A percentile compares a stretch with the other conserved stretches of the same genome.
Conservation (phyloP, 1,139 yeast genomes). For the Ogataea hybrid region DNA sequence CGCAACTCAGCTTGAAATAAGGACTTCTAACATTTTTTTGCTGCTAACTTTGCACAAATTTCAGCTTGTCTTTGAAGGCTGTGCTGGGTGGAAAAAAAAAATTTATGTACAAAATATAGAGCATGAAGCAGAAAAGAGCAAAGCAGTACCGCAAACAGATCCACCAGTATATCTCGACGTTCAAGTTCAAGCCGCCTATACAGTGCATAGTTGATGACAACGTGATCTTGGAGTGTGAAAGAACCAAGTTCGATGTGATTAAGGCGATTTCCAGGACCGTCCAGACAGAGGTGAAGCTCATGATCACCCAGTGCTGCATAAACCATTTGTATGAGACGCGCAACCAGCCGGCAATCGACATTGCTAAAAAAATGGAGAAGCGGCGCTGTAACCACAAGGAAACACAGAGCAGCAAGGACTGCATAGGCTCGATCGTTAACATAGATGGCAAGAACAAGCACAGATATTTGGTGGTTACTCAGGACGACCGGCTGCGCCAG, state of each 20-base stretch:
- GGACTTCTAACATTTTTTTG: constrained; percentile 8
- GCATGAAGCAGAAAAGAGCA: constrained; percentile 95
- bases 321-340: constrained; percentile 73
- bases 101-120: constrained; percentile 12
- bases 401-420: constrained; percentile 69
- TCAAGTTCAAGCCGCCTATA: constrained; percentile 91
- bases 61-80: constrained; percentile 2
- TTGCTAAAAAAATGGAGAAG: constrained; percentile 78
- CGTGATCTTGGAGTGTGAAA: constrained; percentile 61
- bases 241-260: constrained; percentile 65
- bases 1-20: constrained; percentile 3
- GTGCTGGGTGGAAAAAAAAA: constrained; percentile 6
- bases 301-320: constrained; percentile 97
- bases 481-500: constrained; percentile 66
- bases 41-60: neutral
- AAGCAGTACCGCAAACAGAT: constrained; percentile 92
- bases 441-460: constrained; percentile 80
- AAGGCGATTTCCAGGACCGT: constrained; percentile 81
- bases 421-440: constrained; percentile 69
- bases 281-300: constrained; percentile 83
- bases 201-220: constrained; percentile 87
- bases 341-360: constrained; percentile 69
- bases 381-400: constrained; percentile 59
- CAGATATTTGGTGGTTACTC: constrained; percentile 86
- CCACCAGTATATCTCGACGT: constrained; percentile 77